Evolutionary conservation across 1,139 yeast genomes (phyloP).

Genomic region (Wickerhamomyces sp.): DNA sequence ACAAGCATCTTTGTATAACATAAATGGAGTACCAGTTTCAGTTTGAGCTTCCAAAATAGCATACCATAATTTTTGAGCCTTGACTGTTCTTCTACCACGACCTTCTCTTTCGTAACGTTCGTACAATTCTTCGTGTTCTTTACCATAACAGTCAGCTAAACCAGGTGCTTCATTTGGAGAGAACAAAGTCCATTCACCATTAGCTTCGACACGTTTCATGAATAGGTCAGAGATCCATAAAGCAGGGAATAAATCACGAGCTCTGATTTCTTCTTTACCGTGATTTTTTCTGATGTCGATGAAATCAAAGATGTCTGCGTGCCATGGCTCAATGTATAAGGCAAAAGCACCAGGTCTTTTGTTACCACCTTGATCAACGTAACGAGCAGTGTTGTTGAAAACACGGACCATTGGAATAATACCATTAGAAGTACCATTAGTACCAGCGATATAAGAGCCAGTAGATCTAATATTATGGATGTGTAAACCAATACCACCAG

Average conservation of each 20-base stretch:
- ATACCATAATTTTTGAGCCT: conserved; percentile 88
- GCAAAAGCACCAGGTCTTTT: conserved; percentile 95
- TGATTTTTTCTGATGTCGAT: conserved; percentile 83
- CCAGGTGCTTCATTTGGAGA: conserved; percentile 91
- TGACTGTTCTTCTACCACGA: conserved; percentile 64
- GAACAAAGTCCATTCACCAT: conserved; percentile 79
- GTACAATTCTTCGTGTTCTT: conserved; percentile 69
- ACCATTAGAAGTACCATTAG: conserved; percentile 87
- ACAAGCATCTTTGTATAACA: conserved; percentile 87
- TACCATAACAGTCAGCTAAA: conserved; percentile 74
- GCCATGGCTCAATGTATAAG: conserved; percentile 89
- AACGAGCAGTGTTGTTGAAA: conserved; percentile 86
- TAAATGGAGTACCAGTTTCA: conserved; percentile 90
- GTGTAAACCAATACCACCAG: conserved; percentile 89
- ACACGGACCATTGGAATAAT: conserved; percentile 88
- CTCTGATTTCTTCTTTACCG: conserved; percentile 88
- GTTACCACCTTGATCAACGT: conserved; percentile 93
- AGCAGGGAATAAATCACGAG: conserved; percentile 88
- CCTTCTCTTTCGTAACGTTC: conserved; percentile 69
- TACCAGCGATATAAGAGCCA: conserved; percentile 84
- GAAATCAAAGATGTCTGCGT: conserved; percentile 78
- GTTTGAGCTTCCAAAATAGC: conserved; percentile 85
- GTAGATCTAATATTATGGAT: conserved; percentile 80
- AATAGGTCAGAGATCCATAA: conserved; percentile 88
- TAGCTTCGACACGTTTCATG: conserved; percentile 80